phyloP scores from a whole-genome alignment of 2,329 filamentous ascomycete genomes.

The Lasiodiplodia gonubiensis region DNA sequence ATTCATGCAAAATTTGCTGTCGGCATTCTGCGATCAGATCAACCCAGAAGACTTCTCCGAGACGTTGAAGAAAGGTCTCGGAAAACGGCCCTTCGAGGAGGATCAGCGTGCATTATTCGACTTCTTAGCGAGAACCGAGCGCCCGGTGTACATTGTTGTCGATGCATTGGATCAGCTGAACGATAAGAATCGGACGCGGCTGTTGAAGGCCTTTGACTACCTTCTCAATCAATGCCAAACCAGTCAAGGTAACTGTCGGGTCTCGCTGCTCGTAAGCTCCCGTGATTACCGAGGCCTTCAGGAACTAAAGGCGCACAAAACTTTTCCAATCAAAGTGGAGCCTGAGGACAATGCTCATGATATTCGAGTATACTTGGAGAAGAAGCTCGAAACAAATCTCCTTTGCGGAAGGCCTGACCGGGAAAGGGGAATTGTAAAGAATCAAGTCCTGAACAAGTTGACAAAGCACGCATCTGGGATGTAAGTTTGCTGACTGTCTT shows the following conservation, averaged over 20 bases:
- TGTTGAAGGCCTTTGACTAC: rapidly evolving
- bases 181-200: not conserved
- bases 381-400: not conserved
- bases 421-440: not conserved
- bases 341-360: not conserved
- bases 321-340: not conserved
- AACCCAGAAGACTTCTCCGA: not conserved
- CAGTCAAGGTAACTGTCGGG: not conserved
- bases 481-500: not conserved
- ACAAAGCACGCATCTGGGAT: not conserved
- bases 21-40: no score
- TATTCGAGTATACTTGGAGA: not conserved
- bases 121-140: not conserved
- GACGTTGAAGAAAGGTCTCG: not conserved
- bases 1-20: no score
- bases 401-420: not conserved
- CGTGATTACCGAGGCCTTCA: not conserved
- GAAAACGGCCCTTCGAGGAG: not conserved
- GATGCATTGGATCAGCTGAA: not conserved
- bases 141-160: not conserved
- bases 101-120: not conserved
- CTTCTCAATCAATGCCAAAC: not conserved
- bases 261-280: not conserved
- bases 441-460: not conserved
- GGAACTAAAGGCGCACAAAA: not conserved